Evolutionary conservation across 2,329 filamentous ascomycete species (phyloP).

Genomic region (Niveomyces coronatus): DNA sequence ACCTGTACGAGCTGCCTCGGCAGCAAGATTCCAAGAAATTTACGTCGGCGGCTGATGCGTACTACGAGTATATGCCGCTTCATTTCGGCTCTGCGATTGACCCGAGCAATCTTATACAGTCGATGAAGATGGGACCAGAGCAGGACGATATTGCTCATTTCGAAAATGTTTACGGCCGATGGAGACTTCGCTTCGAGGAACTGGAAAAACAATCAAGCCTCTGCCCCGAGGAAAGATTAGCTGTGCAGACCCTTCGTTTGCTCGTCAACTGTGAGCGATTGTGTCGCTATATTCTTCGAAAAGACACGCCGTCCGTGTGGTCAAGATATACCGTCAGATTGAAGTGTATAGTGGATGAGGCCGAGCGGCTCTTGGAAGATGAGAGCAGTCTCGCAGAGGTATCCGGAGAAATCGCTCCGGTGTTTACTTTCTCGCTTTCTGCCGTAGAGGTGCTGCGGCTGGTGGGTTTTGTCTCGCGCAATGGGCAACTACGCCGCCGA

Average conservation of each 20-base stretch:
- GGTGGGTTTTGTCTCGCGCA: background rate
- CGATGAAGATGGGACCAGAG: background rate
- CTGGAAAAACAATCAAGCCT: background rate
- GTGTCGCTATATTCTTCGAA: background rate
- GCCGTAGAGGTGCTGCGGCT: background rate
- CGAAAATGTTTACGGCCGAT: conserved; percentile 7
- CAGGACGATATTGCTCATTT: background rate
- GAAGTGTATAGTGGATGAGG: background rate
- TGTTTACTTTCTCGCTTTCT: background rate
- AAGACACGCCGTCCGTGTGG: background rate
- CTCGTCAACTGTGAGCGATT: background rate
- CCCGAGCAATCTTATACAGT: background rate
- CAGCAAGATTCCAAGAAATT: background rate
- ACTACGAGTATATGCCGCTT: conserved; percentile 6
- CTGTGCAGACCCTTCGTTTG: background rate
- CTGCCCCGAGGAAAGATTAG: background rate
- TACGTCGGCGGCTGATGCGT: conserved; percentile 2
- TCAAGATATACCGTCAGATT: background rate
- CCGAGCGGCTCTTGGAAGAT: background rate
- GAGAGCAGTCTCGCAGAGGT: background rate
- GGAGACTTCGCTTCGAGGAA: conserved; percentile 7
- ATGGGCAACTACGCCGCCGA: background rate
- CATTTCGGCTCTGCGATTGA: conserved; percentile 1
- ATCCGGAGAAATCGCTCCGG: background rate
- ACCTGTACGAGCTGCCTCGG: background rate